Evolutionary conservation across 1,284 basidiomycete species (phyloP).

Genomic region (Ganoderma lucidum): DNA sequence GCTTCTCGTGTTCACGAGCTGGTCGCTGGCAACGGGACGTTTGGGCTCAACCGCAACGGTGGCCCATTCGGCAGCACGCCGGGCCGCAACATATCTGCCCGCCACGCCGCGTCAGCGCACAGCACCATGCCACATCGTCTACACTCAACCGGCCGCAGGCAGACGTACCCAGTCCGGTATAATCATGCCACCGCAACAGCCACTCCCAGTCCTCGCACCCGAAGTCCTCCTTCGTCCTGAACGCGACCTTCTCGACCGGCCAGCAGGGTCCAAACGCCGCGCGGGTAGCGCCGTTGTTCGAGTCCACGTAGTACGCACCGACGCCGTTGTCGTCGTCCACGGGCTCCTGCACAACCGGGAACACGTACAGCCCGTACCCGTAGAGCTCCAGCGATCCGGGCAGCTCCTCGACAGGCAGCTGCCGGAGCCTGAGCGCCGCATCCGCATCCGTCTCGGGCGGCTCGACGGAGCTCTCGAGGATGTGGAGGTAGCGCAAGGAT

Average conservation of each 20-base stretch:
- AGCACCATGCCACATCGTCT: too few species aligned
- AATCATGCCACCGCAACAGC: not conserved
- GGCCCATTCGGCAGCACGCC: too few species aligned
- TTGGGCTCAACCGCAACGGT: too few species aligned
- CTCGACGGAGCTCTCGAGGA: not conserved
- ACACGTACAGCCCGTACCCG: not conserved
- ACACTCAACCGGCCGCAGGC: too few species aligned
- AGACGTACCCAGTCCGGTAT: not conserved
- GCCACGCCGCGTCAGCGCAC: too few species aligned
- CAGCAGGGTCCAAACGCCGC: not conserved
- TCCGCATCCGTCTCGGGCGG: not conserved
- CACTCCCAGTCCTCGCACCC: slow-evolving; percentile 2
- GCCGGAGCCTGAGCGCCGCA: not conserved
- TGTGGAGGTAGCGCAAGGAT: not conserved
- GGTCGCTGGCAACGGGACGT: too few species aligned
- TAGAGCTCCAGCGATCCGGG: not conserved
- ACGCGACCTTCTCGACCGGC: not conserved
- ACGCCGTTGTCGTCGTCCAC: not conserved
- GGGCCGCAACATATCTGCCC: too few species aligned
- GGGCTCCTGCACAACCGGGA: not conserved
- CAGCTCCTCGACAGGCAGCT: not conserved
- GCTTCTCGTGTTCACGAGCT: too few species aligned
- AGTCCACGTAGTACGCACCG: not conserved
- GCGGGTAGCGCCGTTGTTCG: not conserved
- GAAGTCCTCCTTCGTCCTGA: not conserved